These are phyloP conservation scores for Vigna hirtella DNA, from an alignment of 306 rosid species.

Conservation along the genomic window DNA sequence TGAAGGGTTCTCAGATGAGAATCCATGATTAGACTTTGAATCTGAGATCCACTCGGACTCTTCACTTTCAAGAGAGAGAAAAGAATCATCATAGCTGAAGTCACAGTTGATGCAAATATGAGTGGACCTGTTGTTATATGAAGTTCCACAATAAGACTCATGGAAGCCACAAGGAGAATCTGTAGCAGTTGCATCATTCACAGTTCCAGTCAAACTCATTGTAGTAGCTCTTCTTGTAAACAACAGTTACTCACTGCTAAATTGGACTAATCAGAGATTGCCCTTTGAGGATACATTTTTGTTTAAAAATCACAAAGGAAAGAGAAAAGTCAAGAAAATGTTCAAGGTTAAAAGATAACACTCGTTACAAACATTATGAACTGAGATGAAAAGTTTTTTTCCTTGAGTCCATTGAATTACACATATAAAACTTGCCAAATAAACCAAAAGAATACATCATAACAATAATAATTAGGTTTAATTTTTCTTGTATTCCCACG, in stretches of 20 bases:
- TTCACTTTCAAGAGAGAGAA: conserved; percentile 53
- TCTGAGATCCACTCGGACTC: conserved; percentile 52
- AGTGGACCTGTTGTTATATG: background rate
- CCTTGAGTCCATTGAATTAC: background rate
- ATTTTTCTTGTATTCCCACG: too few species aligned
- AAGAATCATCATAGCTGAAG: conserved; percentile 38
- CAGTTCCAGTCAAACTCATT: conserved; percentile 20
- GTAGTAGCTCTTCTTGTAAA: conserved; percentile 4
- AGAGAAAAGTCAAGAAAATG: background rate
- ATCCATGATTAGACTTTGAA: conserved; percentile 25
- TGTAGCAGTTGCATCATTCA: conserved; percentile 14
- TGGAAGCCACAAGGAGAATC: conserved; percentile 5
- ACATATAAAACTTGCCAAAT: background rate
- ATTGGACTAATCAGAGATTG: conserved; percentile 29
- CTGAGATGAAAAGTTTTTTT: background rate
- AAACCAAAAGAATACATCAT: background rate
- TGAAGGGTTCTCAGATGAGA: background rate
- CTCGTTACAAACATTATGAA: background rate
- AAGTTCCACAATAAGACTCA: background rate
- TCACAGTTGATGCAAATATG: conserved; percentile 2
- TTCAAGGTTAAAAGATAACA: background rate
- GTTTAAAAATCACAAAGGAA: background rate
- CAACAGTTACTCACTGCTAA: conserved; percentile 38
- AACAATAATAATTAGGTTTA: too few species aligned
- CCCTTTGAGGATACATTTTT: background rate